Evolutionary conservation across 768 basidiomycete genomes (phyloP).

Genomic region (Calocybe gangraenosa): DNA sequence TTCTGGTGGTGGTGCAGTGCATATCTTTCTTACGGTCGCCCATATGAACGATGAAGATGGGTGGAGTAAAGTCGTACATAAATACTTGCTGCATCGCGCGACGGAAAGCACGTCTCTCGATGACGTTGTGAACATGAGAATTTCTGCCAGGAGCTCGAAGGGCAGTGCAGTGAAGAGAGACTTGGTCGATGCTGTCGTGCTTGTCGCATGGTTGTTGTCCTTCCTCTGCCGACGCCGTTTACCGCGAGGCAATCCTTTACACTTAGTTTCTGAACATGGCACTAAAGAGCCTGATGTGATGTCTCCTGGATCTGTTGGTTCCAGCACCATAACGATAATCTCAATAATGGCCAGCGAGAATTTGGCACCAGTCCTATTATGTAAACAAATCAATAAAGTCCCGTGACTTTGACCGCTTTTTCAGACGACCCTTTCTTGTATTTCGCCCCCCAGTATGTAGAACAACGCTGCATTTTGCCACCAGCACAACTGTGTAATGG

Average conservation of each 20-base stretch:
- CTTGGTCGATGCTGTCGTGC: not conserved
- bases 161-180: constrained; percentile 35
- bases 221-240: constrained; percentile 1
- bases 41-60: constrained; percentile 53
- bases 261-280: too few relatives aligned
- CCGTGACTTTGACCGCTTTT: too few relatives aligned
- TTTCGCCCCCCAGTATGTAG: too few relatives aligned
- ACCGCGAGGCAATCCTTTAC: too few relatives aligned
- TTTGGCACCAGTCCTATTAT: too few relatives aligned
- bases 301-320: too few relatives aligned
- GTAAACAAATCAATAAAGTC: too few relatives aligned
- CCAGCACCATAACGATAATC: too few relatives aligned
- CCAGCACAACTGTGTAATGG: too few relatives aligned
- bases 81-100: constrained; percentile 51
- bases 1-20: constrained; percentile 21
- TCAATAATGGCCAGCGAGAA: too few relatives aligned
- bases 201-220: not conserved
- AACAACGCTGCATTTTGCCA: too few relatives aligned
- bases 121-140: constrained; percentile 49
- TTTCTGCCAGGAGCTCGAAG: constrained; percentile 60
- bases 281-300: not conserved
- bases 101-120: constrained; percentile 56
- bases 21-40: constrained; percentile 41
- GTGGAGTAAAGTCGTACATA: constrained; percentile 45
- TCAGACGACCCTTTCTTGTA: too few relatives aligned